These are phyloP conservation scores for Ophiostoma populinum DNA, from an alignment of 2,329 filamentous ascomycete species.

Conservation along the genomic window DNA sequence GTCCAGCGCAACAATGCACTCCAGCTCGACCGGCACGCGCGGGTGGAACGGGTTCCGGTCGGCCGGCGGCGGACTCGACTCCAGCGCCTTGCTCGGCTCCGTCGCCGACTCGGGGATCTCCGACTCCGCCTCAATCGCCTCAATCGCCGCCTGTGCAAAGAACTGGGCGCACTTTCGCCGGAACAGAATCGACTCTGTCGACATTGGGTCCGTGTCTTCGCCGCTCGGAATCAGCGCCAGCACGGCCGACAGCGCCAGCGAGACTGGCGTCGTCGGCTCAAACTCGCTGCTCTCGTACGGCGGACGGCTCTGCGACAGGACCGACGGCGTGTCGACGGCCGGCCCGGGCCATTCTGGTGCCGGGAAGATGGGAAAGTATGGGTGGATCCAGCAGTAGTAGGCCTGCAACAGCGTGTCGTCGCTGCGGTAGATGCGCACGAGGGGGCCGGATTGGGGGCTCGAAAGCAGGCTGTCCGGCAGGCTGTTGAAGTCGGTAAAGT, in stretches of 20 bases:
- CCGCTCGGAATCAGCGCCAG: slow-evolving; percentile 29
- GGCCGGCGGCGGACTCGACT: slow-evolving; percentile 12
- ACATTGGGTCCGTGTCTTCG: slow-evolving; percentile 19
- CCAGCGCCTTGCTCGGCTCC: slow-evolving; percentile 27
- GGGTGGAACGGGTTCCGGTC: slow-evolving; percentile 26
- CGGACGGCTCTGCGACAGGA: slow-evolving; percentile 20
- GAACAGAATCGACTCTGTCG: slow-evolving; percentile 23
- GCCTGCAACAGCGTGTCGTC: slow-evolving; percentile 28
- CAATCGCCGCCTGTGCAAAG: slow-evolving; percentile 28
- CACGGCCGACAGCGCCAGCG: slow-evolving; percentile 30
- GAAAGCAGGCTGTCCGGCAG: slow-evolving; percentile 6
- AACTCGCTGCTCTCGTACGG: slow-evolving; percentile 17
- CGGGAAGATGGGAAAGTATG: slow-evolving; percentile 31
- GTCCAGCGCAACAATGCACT: slow-evolving; percentile 29
- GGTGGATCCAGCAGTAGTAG: slow-evolving; percentile 35
- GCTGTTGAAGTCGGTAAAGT: slow-evolving; percentile 10
- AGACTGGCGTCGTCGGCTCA: slow-evolving; percentile 25
- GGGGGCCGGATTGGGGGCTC: slow-evolving; percentile 14
- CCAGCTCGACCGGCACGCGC: slow-evolving; percentile 25
- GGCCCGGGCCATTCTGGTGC: slow-evolving; percentile 19
- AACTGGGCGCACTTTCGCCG: slow-evolving; percentile 30
- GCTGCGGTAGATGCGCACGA: slow-evolving; percentile 25
- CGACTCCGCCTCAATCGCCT: slow-evolving; percentile 29
- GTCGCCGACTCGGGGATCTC: slow-evolving; percentile 28
- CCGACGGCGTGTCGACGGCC: slow-evolving; percentile 17